phyloP scores from a whole-genome alignment of 108 stramenopile genomes.

The Pseudonitzschia pungens region DNA sequence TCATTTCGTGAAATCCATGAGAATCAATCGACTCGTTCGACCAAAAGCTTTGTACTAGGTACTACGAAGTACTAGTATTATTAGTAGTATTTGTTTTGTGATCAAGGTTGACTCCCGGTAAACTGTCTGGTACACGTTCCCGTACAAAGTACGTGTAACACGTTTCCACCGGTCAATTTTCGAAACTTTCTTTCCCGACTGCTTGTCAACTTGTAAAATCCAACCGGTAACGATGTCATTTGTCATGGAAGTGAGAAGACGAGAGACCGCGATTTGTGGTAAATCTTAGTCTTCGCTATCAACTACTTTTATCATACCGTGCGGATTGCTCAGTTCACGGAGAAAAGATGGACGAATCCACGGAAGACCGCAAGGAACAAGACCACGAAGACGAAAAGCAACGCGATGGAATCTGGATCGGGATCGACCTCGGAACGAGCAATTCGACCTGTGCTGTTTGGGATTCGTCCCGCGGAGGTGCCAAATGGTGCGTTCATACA shows the following conservation, averaged over 20 bases:
- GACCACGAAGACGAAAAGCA: background rate
- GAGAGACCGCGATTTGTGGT: too few species aligned
- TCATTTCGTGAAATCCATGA: background rate
- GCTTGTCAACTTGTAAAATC: too few species aligned
- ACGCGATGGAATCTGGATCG: slow-evolving; percentile 64
- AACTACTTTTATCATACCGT: too few species aligned
- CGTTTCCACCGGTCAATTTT: background rate
- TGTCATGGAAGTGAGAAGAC: too few species aligned
- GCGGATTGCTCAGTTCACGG: background rate
- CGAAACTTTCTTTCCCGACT: background rate
- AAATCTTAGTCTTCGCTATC: too few species aligned
- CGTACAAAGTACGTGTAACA: background rate
- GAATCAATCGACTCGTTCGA: background rate
- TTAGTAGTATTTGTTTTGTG: too few species aligned
- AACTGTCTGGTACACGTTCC: too few species aligned
- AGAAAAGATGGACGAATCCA: background rate
- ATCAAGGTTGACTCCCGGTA: too few species aligned
- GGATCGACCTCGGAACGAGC: slow-evolving; percentile 84
- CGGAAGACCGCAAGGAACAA: background rate
- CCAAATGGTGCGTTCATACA: slow-evolving; percentile 59
- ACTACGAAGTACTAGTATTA: too few species aligned
- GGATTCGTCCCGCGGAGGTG: slow-evolving; percentile 63
- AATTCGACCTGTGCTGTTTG: slow-evolving; percentile 79
- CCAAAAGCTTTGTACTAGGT: too few species aligned
- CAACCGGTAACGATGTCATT: too few species aligned